Base-by-base conservation (phyloP, 108 stramenopile species). In the Nitzschia putrida region DNA sequence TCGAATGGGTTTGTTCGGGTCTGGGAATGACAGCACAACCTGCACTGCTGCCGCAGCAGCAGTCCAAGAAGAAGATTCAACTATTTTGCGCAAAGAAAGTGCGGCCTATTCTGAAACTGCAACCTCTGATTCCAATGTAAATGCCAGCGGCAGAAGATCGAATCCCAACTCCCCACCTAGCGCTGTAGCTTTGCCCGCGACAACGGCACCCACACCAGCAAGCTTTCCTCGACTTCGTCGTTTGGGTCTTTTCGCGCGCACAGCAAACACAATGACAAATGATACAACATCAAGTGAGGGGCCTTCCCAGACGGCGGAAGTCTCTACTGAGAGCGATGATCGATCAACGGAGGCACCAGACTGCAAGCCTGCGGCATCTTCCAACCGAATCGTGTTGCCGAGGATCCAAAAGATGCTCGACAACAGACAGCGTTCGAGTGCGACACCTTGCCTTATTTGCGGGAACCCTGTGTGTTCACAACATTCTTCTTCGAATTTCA, bases 321-420 rank as follows among this genome's bases (percentile, higher is more conserved):
- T 49, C n/a, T 49, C 47, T 18, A 18, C 47, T 49, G 18, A 16
- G 3, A 18, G 14, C 6, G 47, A 49, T 18, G 47, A 16, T 6
- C 47, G 3, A 16, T 26, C 72, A 10, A 55, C 56, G 7, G 49
- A 54, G 29, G 5, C 53, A 50, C 21, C 74, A 7, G 22, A 26
- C 10, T 34, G 57, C 38, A 53, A 58, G 20, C 54, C 42, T 2
- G 64, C 13, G 3, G 29, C 29, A 34, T 1, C 29, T 34, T 39
- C n/a, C 5, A 42, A 57, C 59, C 39, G 43, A 26, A 16, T 57
- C 11, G 79, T 69, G 13, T 69, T 84, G 43, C 83, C 83, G 20
- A 57, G 83, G 12, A 80, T 84, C 61, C 79, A 74, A 69, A 69
- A 71, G 24, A 37, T 81, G 50, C 50, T 81, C 25, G 65, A 84